Conservation (phyloP, 1,284 basidiomycete genomes). For the Pseudozyma sp. region DNA sequence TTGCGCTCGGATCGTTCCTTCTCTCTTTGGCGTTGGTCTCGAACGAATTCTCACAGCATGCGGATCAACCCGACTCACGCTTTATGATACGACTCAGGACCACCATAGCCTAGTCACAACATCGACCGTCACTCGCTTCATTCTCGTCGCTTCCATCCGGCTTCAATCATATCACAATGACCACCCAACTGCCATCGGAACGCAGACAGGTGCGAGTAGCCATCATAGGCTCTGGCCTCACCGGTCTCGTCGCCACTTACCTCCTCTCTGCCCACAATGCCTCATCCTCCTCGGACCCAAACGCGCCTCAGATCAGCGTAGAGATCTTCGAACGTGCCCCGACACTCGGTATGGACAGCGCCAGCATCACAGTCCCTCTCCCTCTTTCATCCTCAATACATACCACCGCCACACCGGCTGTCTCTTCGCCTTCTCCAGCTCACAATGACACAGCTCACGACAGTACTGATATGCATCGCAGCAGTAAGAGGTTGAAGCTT, state of each 20-base stretch:
- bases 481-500: not conserved
- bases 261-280: conserved; percentile 75
- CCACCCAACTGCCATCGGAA: not conserved
- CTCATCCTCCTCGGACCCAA: not conserved
- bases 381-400: conserved; percentile 1
- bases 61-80: too few relatives aligned
- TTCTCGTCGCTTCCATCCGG: too few relatives aligned
- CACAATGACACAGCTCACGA: too few relatives aligned
- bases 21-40: too few relatives aligned
- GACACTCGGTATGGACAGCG: conserved; percentile 62
- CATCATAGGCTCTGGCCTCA: conserved; percentile 88
- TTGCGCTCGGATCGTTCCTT: too few relatives aligned
- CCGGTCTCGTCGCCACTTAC: conserved; percentile 85
- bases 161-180: too few relatives aligned
- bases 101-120: too few relatives aligned
- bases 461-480: too few relatives aligned
- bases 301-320: conserved; percentile 13
- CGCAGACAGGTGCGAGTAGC: conserved; percentile 72
- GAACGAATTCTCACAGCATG: too few relatives aligned
- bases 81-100: too few relatives aligned
- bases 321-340: conserved; percentile 61
- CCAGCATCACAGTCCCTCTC: conserved; percentile 57
- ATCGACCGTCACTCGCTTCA: too few relatives aligned
- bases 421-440: too few relatives aligned
- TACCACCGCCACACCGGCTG: not conserved